Evolutionary conservation across 2,329 filamentous ascomycete species (phyloP).

Genomic region (Paradendryphiella salina): DNA sequence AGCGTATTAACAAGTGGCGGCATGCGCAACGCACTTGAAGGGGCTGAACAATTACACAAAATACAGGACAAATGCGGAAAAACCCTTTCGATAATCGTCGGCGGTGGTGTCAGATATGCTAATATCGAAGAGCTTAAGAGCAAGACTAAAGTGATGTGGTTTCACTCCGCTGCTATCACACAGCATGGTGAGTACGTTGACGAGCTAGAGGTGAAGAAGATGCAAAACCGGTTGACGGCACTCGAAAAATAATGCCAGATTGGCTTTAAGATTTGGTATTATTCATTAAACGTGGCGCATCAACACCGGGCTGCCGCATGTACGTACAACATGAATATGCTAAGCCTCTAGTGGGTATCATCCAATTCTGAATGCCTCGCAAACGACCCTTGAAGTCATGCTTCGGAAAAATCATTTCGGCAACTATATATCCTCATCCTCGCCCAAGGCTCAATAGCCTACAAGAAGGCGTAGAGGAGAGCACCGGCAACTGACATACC

Average conservation of each 20-base stretch:
- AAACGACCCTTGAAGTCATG: neutral
- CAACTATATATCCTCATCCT: neutral
- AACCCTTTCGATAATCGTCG: conserved; percentile 53
- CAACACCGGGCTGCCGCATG: conserved; percentile 7
- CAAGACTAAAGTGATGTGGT: conserved; percentile 39
- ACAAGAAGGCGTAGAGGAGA: conserved; percentile 31
- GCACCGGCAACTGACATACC: conserved; percentile 33
- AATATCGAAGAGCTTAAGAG: conserved; percentile 48
- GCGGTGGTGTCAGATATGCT: conserved; percentile 54
- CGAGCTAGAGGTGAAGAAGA: conserved; percentile 29
- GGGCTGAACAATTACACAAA: conserved; percentile 39
- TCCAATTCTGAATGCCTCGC: conserved; percentile 15
- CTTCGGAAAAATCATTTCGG: neutral
- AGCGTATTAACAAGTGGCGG: conserved; percentile 57
- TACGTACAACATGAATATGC: conserved; percentile 2
- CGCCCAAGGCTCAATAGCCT: neutral
- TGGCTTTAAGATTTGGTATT: conserved; percentile 4
- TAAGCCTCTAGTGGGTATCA: conserved; percentile 26
- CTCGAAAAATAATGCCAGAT: neutral
- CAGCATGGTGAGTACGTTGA: conserved; percentile 39
- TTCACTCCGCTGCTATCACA: conserved; percentile 53
- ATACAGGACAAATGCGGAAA: conserved; percentile 36
- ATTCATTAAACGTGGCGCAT: conserved; percentile 22
- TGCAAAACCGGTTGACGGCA: conserved; percentile 9
- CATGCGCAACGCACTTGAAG: conserved; percentile 39